Evolutionary conservation across 345 rosid genomes (phyloP).

Genomic region (Hypericum perforatum): DNA sequence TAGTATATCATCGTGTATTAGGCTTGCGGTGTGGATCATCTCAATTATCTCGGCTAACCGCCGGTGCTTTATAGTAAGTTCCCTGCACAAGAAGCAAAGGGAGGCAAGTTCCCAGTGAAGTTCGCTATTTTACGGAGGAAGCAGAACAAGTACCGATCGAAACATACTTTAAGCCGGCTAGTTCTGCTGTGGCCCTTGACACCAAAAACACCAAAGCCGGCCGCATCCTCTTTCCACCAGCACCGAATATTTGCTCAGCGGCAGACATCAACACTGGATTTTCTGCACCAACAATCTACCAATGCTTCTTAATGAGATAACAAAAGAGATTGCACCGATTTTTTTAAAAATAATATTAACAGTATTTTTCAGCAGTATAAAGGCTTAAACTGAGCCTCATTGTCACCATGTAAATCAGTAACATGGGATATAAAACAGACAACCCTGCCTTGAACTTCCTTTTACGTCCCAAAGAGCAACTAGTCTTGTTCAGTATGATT

Average conservation of each 20-base stretch:
- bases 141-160: conserved; percentile 2
- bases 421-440: too few species aligned
- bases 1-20: conserved; percentile 91
- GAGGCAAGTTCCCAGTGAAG: conserved; percentile 2
- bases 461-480: too few species aligned
- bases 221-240: conserved; percentile 98
- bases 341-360: too few species aligned
- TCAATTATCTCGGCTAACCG: conserved; percentile 95
- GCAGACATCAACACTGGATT: conserved; percentile 91
- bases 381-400: too few species aligned
- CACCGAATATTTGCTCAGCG: conserved; percentile 93
- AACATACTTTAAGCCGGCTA: conserved; percentile 60
- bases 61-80: conserved; percentile 64
- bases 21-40: conserved; percentile 97
- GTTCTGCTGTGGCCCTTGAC: conserved; percentile 84
- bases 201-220: conserved; percentile 92
- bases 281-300: conserved; percentile 93
- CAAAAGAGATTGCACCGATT: background rate
- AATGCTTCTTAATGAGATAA: conserved; percentile 26
- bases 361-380: too few species aligned
- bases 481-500: too few species aligned
- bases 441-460: too few species aligned
- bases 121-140: conserved; percentile 3
- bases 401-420: too few species aligned
- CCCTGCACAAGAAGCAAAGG: conserved; percentile 32